Percentiles rank a stretch among this genome's conserved stretches.
Evolutionary conservation across 129 eudicot genomes (phyloP).

Genomic region (Deinandra increscens): DNA sequence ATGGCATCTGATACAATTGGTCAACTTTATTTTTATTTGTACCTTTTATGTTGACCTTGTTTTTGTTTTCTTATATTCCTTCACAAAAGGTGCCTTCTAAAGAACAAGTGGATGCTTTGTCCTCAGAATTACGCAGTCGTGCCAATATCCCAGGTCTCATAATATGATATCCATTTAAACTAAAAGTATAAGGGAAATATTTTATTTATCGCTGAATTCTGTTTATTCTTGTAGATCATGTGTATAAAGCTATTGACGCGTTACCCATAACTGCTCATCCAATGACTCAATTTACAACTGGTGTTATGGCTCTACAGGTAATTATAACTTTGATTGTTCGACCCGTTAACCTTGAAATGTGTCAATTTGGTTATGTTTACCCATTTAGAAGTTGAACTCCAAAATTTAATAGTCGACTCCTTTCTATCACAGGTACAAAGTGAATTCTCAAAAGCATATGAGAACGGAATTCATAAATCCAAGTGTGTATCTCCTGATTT

Average conservation of each 20-base stretch:
- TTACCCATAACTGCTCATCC: conserved; percentile 93
- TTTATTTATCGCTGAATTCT: neutral
- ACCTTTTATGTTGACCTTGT: conserved; percentile 11
- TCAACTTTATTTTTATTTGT: no score
- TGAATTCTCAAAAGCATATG: conserved; percentile 98
- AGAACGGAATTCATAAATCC: conserved; percentile 92
- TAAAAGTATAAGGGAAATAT: neutral
- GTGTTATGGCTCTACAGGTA: conserved; percentile 99
- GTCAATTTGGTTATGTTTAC: neutral
- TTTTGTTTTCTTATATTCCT: conserved; percentile 7
- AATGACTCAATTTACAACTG: conserved; percentile 97
- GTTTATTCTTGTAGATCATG: conserved; percentile 69
- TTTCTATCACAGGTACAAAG: conserved; percentile 65
- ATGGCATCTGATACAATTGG: neutral
- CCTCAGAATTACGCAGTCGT: conserved; percentile 79
- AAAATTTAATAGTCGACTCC: neutral
- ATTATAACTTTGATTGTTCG: neutral
- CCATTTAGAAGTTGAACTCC: neutral
- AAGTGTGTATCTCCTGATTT: conserved; percentile 46
- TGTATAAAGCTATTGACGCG: conserved; percentile 85
- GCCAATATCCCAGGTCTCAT: conserved; percentile 82
- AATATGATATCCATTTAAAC: neutral
- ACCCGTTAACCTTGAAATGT: neutral
- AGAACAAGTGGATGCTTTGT: conserved; percentile 85
- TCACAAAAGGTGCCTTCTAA: conserved; percentile 77